These are phyloP conservation scores for Leptodermis oblonga DNA, from an alignment of 257 asterid species.

Conservation along the genomic window DNA sequence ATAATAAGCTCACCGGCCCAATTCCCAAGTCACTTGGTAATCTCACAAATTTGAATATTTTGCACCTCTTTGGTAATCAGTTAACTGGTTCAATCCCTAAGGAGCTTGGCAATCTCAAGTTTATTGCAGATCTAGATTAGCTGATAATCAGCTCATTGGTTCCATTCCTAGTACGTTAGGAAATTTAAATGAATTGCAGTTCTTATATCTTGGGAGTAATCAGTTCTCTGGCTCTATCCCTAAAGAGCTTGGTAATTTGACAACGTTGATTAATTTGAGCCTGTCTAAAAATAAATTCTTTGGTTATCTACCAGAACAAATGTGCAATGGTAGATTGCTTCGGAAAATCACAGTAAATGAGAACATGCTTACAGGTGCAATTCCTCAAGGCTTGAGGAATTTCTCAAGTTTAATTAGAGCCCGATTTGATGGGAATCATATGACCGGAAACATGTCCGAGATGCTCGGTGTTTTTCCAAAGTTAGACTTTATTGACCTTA, in stretches of 20 bases:
- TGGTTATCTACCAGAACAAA: neutral
- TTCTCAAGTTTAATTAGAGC: neutral
- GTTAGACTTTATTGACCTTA: neutral
- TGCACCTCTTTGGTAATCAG: no score
- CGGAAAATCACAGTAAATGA: neutral
- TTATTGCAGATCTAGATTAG: neutral
- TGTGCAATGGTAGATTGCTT: neutral
- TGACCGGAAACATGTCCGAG: neutral
- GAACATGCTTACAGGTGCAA: neutral
- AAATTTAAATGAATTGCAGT: neutral
- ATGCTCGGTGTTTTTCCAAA: neutral
- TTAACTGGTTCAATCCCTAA: no score
- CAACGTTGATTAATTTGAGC: neutral
- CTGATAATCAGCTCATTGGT: neutral
- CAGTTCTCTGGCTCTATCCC: neutral
- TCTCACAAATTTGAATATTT: no score
- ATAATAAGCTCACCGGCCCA: no score
- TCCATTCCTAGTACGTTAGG: slow-evolving; percentile 6
- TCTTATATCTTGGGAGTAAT: neutral
- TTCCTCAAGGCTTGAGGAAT: slow-evolving; percentile 1
- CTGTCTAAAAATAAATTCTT: neutral
- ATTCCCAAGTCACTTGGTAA: no score
- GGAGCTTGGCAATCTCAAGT: no score
- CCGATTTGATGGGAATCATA: neutral
- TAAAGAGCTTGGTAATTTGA: neutral